These are phyloP conservation scores for Alternaria infectoria DNA, from an alignment of 2,329 filamentous ascomycete genomes.

Conservation along the genomic window DNA sequence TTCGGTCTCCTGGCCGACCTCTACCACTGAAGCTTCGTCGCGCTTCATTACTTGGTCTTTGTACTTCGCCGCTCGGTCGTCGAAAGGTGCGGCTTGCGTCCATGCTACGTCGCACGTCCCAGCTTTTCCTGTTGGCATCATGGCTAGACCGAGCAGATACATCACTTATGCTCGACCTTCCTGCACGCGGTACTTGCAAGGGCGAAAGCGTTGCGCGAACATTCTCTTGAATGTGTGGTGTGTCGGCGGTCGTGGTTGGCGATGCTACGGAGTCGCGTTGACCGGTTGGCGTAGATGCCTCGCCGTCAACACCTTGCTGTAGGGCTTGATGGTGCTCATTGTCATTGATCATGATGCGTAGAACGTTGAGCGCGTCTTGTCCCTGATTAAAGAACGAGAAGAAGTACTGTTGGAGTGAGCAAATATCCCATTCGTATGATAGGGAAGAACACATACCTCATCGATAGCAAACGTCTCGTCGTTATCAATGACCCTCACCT, in stretches of 20 bases:
- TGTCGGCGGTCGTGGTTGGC: slow-evolving; percentile 27
- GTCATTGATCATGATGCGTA: slow-evolving; percentile 75
- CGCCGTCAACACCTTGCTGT: slow-evolving; percentile 12
- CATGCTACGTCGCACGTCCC: slow-evolving; percentile 45
- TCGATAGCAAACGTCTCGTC: slow-evolving; percentile 95
- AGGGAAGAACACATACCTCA: slow-evolving; percentile 64
- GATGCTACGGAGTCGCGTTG: slow-evolving; percentile 15
- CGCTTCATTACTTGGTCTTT: slow-evolving; percentile 34
- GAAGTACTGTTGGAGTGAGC: slow-evolving; percentile 70
- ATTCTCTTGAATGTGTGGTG: slow-evolving; percentile 43
- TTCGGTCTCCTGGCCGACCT: slow-evolving; percentile 57
- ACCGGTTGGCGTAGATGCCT: slow-evolving; percentile 20
- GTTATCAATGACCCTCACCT: slow-evolving; percentile 89
- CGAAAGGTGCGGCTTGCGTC: slow-evolving; percentile 61
- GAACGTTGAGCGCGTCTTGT: slow-evolving; percentile 78
- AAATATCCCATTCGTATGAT: neutral
- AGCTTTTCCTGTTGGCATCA: slow-evolving; percentile 49
- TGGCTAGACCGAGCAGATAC: slow-evolving; percentile 52
- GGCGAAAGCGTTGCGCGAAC: slow-evolving; percentile 56
- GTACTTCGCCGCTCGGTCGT: slow-evolving; percentile 43
- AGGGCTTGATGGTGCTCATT: slow-evolving; percentile 53
- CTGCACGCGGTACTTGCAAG: slow-evolving; percentile 40
- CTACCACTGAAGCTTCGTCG: slow-evolving; percentile 69
- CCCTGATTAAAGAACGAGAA: slow-evolving; percentile 94
- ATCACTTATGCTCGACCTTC: slow-evolving; percentile 50